Evolutionary conservation across 768 basidiomycete species (phyloP).

Genomic region (Hirschioporus abietinus): DNA sequence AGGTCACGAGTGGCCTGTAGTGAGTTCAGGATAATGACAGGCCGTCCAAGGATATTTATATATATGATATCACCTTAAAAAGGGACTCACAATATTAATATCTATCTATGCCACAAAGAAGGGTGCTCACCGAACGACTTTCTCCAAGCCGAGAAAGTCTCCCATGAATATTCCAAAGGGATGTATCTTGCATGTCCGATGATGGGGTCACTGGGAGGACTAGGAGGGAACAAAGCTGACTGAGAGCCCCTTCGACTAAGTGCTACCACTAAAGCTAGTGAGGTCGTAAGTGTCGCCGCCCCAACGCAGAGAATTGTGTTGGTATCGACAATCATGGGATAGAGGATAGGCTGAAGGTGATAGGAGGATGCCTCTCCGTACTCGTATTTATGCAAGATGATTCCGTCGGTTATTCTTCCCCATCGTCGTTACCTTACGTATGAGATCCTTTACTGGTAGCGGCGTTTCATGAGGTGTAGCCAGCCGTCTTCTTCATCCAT

Average conservation of each 20-base stretch:
- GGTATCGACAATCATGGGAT: background rate
- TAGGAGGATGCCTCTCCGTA: background rate
- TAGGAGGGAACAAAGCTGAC: conserved; percentile 19
- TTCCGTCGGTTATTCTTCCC: background rate
- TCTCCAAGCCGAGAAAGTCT: conserved; percentile 23
- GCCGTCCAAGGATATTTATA: conserved; percentile 22
- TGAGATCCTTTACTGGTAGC: no score
- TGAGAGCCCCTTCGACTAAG: background rate
- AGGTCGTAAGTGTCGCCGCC: background rate
- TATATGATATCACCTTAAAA: conserved; percentile 27
- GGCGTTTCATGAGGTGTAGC: background rate
- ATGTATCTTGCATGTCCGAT: conserved; percentile 28
- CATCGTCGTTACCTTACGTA: background rate
- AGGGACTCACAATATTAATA: background rate
- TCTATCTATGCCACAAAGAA: background rate
- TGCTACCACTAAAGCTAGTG: background rate
- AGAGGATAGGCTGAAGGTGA: background rate
- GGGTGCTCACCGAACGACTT: conserved; percentile 20
- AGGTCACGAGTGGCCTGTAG: conserved; percentile 26
- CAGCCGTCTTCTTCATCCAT: background rate
- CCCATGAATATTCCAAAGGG: conserved; percentile 18
- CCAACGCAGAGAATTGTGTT: background rate
- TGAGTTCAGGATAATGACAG: conserved; percentile 28
- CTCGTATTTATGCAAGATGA: background rate
- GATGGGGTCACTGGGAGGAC: conserved; percentile 24